These are phyloP conservation scores for Epichloe hybrida DNA, from an alignment of 2,329 filamentous ascomycete genomes.

Conservation along the genomic window DNA sequence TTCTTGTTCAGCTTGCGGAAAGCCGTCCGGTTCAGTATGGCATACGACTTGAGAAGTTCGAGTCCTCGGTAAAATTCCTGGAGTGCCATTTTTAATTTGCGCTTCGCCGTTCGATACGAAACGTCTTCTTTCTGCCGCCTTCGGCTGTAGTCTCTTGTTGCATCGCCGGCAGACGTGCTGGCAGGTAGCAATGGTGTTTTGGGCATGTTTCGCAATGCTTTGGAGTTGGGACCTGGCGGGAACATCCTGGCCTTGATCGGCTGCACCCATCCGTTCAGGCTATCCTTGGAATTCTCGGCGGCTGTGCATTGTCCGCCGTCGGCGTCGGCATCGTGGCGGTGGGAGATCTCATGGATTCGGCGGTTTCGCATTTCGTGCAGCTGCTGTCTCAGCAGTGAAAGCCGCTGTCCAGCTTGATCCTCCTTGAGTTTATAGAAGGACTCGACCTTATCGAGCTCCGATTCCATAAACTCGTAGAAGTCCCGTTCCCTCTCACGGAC, in stretches of 20 bases:
- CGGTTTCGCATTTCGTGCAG: slow-evolving; percentile 86
- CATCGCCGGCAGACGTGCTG: slow-evolving; percentile 16
- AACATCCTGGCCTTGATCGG: slow-evolving; percentile 42
- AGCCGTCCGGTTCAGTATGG: slow-evolving; percentile 77
- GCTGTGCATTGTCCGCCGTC: slow-evolving; percentile 10
- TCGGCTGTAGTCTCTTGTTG: slow-evolving; percentile 37
- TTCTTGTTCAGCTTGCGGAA: slow-evolving; percentile 99
- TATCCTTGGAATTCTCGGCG: slow-evolving; percentile 16
- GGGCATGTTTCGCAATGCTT: slow-evolving; percentile 41
- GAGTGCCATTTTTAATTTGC: slow-evolving; percentile 79
- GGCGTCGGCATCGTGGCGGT: slow-evolving; percentile 22
- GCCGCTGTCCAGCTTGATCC: slow-evolving; percentile 61
- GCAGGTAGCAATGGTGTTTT: slow-evolving; percentile 30
- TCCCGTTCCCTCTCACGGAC: slow-evolving; percentile 65
- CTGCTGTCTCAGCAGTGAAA: slow-evolving; percentile 63
- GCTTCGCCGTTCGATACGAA: slow-evolving; percentile 75
- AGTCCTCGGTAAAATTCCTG: slow-evolving; percentile 89
- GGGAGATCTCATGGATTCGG: slow-evolving; percentile 56
- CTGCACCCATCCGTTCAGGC: slow-evolving; percentile 30
- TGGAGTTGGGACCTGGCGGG: slow-evolving; percentile 46
- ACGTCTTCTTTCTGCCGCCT: slow-evolving; percentile 41
- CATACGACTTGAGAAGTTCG: slow-evolving; percentile 84
- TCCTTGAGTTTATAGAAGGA: slow-evolving; percentile 81
- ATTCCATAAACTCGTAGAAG: slow-evolving; percentile 75
- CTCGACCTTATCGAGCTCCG: slow-evolving; percentile 83